Evolutionary conservation across 1,284 basidiomycete genomes (phyloP).

Genomic region (Anthracocystis setariae): DNA sequence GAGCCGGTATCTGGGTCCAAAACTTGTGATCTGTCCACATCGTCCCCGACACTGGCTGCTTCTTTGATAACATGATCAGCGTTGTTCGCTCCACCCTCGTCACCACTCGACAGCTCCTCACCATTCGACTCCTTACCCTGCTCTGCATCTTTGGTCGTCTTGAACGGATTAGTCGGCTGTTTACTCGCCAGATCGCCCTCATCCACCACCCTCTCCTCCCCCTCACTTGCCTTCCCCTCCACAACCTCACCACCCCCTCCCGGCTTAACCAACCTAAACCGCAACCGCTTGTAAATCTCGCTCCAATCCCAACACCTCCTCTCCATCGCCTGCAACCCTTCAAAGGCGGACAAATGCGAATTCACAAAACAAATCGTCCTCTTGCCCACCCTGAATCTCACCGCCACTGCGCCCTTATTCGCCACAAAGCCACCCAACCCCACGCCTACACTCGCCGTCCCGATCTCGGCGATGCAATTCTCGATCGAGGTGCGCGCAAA

Average conservation of each 20-base stretch:
- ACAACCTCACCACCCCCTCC: neutral
- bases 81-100: neutral
- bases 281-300: slow-evolving; percentile 45
- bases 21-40: neutral
- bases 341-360: slow-evolving; percentile 84
- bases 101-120: neutral
- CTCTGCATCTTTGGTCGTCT: slow-evolving; percentile 12
- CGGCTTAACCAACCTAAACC: slow-evolving; percentile 17
- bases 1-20: neutral
- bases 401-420: slow-evolving; percentile 78
- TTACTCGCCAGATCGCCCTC: neutral
- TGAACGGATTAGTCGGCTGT: slow-evolving; percentile 11
- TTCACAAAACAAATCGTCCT: slow-evolving; percentile 94
- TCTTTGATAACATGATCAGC: neutral
- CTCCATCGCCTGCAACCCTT: slow-evolving; percentile 49
- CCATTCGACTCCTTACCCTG: slow-evolving; percentile 2
- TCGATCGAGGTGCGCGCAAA: slow-evolving; percentile 24
- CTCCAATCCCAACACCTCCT: slow-evolving; percentile 52
- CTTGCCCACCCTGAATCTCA: slow-evolving; percentile 87
- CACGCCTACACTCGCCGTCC: slow-evolving; percentile 38
- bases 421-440: slow-evolving; percentile 52
- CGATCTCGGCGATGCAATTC: slow-evolving; percentile 19
- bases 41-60: neutral
- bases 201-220: neutral
- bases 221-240: slow-evolving; percentile 74